A percentile compares a stretch with the other conserved stretches of the same genome.
Conservation (phyloP, 2,329 filamentous ascomycete genomes). For the Claviceps africana region DNA sequence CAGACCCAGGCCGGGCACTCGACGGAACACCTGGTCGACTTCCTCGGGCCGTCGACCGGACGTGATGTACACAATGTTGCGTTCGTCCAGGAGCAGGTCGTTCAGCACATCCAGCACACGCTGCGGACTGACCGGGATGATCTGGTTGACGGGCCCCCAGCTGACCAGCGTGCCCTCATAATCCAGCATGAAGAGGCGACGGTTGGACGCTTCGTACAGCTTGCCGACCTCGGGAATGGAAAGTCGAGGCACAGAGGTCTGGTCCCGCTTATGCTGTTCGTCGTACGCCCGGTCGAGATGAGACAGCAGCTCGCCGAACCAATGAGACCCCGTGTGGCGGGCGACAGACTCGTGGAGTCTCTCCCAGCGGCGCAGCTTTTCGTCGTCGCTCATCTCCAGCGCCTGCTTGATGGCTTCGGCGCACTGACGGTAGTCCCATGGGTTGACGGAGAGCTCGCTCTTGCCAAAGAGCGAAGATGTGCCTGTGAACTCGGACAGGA, state of each 20-base stretch:
- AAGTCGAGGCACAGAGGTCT: conserved; percentile 73
- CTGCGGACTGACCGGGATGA: conserved; percentile 72
- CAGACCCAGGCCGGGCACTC: conserved; percentile 69
- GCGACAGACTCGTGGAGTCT: conserved; percentile 60
- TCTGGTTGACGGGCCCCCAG: conserved; percentile 71
- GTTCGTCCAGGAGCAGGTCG: conserved; percentile 64
- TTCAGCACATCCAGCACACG: conserved; percentile 71
- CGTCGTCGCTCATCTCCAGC: conserved; percentile 62
- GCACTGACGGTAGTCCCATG: conserved; percentile 86
- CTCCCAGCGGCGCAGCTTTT: conserved; percentile 62
- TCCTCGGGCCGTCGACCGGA: conserved; percentile 78
- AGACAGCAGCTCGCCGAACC: conserved; percentile 64
- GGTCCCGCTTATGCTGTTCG: conserved; percentile 73
- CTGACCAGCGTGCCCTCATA: conserved; percentile 87
- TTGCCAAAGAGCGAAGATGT: conserved; percentile 74
- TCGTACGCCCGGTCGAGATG: conserved; percentile 64
- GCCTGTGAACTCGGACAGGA: conserved; percentile 89
- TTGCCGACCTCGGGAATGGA: conserved; percentile 51
- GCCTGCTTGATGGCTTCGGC: conserved; percentile 74
- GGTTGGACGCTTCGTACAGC: conserved; percentile 51
- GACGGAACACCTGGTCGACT: conserved; percentile 71
- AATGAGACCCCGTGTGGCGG: conserved; percentile 70
- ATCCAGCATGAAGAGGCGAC: conserved; percentile 76
- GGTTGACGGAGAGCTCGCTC: conserved; percentile 75
- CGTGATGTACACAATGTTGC: conserved; percentile 88